Base-by-base conservation (phyloP, 345 rosid species). In the Dipteronia sinensis region DNA sequence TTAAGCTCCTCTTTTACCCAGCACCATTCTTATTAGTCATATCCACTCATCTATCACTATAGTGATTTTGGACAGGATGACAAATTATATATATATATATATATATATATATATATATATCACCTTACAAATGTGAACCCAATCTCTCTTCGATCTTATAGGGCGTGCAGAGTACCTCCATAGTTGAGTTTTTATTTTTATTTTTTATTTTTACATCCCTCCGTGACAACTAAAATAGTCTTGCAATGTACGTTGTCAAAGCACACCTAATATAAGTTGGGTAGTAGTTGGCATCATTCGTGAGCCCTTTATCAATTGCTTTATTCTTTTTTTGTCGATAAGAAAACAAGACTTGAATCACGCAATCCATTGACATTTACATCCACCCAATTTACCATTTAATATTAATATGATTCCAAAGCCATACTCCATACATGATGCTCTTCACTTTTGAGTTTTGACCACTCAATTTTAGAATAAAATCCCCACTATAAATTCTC, bases 271-370 rank as follows among this genome's bases (percentile, higher is more conserved):
- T 27, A 27, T 27, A 3, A 31, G 38, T 31, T 31, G 3, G 38
- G 38, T 31, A 6, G 29, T 51, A 51, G 25, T 70, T 29, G 63
- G 46, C 29, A 10, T 22, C 1, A 11, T 58, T 12, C 20, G 34
- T 47, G 38, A n/a, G 20, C 66, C 55, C 8, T 72, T 3, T 7
- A 31, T 10, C 75, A 31, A 34, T 61, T 22, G 38, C 38, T 16
- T 73, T 61, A 61, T 61, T 22, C 56, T 6, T 15, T 73, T 61
- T 73, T 61, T 42, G 23, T 22, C 12, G 67, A 61, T 67, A 58
- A 11, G 17, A 73, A 17, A 31, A 71, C 46, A 22, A 6, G 65
- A 20, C 76, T 40, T 59, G 0, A 23, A 38, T 23, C 38, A 74
- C 46, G 16, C 61, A 13, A 17, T 19, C 16, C 59, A 74, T 63